Evolutionary conservation across 2,329 filamentous ascomycete species (phyloP).

Genomic region (Harringtonia aguacate): DNA sequence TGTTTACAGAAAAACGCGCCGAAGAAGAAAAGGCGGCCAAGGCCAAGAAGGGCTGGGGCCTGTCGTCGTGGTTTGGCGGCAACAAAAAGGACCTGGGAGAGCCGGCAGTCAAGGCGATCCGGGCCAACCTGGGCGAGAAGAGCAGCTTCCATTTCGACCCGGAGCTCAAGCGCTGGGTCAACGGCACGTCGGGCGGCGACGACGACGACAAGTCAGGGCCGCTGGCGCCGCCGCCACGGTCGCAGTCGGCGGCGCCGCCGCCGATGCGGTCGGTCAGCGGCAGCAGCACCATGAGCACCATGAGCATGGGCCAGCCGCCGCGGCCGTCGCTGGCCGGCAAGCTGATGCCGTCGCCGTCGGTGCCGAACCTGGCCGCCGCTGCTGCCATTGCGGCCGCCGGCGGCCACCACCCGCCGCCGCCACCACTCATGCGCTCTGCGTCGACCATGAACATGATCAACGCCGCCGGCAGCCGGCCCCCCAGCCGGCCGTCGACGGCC

Average conservation of each 20-base stretch:
- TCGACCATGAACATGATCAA: conserved; percentile 32
- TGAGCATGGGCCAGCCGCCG: conserved; percentile 10
- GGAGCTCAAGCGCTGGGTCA: conserved; percentile 95
- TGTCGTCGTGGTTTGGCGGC: conserved; percentile 72
- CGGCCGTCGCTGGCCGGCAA: conserved; percentile 18
- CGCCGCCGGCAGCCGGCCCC: conserved; percentile 17
- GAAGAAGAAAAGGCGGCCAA: conserved; percentile 37
- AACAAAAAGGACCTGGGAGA: conserved; percentile 50
- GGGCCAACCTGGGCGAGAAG: conserved; percentile 87
- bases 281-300: no score
- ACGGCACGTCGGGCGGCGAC: conserved; percentile 76
- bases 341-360: conserved; percentile 9
- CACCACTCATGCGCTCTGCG: conserved; percentile 26
- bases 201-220: conserved; percentile 56
- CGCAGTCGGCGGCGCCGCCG: conserved; percentile 43
- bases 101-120: conserved; percentile 61
- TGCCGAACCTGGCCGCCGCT: conserved; percentile 13
- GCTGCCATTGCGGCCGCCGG: conserved; percentile 29
- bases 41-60: conserved; percentile 64
- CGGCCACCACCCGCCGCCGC: neutral
- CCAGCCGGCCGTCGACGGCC: conserved; percentile 61
- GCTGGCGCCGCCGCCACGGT: conserved; percentile 73
- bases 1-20: conserved; percentile 50
- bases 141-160: conserved; percentile 91
- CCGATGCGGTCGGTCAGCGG: conserved; percentile 34